Evolutionary conservation across 192 early-diverging fungal species (phyloP).

Genomic region (Coemansia sp.): DNA sequence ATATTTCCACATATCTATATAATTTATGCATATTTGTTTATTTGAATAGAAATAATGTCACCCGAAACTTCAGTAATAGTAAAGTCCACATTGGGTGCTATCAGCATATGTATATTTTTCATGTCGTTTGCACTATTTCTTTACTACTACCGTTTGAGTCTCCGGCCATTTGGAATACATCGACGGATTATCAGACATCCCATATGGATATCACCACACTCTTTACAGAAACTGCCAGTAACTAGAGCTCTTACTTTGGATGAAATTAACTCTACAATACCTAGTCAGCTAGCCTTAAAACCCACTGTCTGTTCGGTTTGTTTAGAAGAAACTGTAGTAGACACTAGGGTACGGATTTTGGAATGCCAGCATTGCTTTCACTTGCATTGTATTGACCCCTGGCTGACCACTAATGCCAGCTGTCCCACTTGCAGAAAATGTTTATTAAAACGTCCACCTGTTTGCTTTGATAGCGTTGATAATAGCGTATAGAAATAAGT

Average conservation of each 20-base stretch:
- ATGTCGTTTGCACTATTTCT: constrained; percentile 12
- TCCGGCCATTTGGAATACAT: no score
- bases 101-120: constrained; percentile 17
- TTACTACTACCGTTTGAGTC: constrained; percentile 26
- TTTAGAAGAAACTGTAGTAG: constrained; percentile 5
- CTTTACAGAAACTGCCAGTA: no score
- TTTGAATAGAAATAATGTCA: neutral
- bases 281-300: no score
- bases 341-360: constrained; percentile 4
- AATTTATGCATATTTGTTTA: no score
- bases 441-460: no score
- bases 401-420: constrained; percentile 19
- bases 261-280: constrained; percentile 21
- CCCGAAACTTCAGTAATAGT: constrained; percentile 12
- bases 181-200: constrained; percentile 4
- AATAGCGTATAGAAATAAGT: no score
- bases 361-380: constrained; percentile 23
- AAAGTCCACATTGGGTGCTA: constrained; percentile 24
- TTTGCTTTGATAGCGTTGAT: no score
- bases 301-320: constrained; percentile 31
- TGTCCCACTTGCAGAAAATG: constrained; percentile 28
- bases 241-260: constrained; percentile 6
- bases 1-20: neutral
- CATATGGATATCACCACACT: constrained; percentile 8
- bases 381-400: constrained; percentile 29